Percentiles rank a stretch among this genome's conserved stretches.
Conservation (phyloP, 2,329 filamentous ascomycete species). For the Chrysosporium queenslandicum region DNA sequence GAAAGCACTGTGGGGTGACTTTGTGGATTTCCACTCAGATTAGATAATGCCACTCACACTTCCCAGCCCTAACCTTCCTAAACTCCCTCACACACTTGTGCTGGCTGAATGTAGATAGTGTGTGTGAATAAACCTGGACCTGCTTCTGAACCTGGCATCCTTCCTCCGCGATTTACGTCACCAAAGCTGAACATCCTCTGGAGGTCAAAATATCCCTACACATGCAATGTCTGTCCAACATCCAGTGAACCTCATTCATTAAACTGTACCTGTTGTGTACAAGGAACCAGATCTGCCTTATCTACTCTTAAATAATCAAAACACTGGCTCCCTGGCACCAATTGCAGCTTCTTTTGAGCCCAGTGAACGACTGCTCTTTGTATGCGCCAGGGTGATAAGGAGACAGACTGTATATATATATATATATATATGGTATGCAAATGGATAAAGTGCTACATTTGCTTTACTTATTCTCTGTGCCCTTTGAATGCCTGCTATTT, state of each 20-base stretch:
- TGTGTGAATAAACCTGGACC: neutral
- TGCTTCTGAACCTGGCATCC: slow-evolving; percentile 2
- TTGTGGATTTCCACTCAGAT: too few relatives aligned
- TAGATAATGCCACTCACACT: too few relatives aligned
- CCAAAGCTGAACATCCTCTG: neutral
- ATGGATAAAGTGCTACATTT: neutral
- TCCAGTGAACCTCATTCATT: neutral
- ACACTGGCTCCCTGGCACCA: neutral
- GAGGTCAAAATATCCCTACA: neutral
- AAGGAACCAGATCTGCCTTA: neutral
- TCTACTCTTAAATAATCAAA: neutral
- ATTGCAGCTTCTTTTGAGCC: neutral
- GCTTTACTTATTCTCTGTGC: too few relatives aligned
- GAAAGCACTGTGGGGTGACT: too few relatives aligned
- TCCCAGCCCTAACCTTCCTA: too few relatives aligned
- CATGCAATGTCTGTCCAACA: neutral
- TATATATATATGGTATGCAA: neutral
- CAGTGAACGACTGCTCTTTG: neutral
- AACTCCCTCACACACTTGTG: neutral
- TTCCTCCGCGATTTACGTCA: slow-evolving; percentile 3
- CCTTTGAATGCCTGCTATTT: too few relatives aligned
- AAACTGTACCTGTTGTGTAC: neutral
- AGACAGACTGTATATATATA: too few relatives aligned
- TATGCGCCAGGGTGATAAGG: neutral
- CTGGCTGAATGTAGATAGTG: neutral